Evolutionary conservation across 2,329 filamentous ascomycete genomes (phyloP).

Genomic region (Diaporthe citriasiana): DNA sequence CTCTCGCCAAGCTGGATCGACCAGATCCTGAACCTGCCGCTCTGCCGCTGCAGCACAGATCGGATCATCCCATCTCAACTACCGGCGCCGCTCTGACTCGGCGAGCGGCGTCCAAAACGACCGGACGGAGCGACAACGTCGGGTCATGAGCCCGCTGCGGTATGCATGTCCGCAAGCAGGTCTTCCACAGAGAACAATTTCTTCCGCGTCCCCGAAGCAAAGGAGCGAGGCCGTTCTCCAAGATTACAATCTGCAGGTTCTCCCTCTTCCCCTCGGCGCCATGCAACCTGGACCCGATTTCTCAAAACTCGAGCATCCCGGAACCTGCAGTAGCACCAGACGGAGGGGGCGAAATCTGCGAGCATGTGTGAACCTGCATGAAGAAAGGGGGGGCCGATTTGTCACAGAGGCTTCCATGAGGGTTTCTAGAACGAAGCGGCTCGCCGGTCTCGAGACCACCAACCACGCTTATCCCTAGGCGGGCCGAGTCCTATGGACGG

Average conservation of each 20-base stretch:
- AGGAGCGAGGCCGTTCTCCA: not conserved
- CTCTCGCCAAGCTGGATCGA: constrained; percentile 23
- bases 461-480: not conserved
- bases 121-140: constrained; percentile 1
- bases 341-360: constrained; percentile 7
- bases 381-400: constrained; percentile 27
- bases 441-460: constrained; percentile 6
- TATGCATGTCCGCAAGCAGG: not conserved
- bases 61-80: constrained; percentile 35
- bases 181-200: not conserved
- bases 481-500: constrained; percentile 28
- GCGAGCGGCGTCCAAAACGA: constrained; percentile 15
- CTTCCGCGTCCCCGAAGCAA: not conserved
- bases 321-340: constrained; percentile 35
- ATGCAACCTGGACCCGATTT: constrained; percentile 39
- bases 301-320: constrained; percentile 24
- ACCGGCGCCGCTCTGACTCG: constrained; percentile 30
- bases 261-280: constrained; percentile 22
- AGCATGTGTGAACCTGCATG: constrained; percentile 14
- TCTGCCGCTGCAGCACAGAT: constrained; percentile 32
- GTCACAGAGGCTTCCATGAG: constrained; percentile 23
- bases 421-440: constrained; percentile 22
- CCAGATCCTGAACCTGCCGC: constrained; percentile 32
- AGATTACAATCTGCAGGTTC: constrained; percentile 43
- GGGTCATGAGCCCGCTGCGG: constrained; percentile 14